Evolutionary conservation across 371 early-diverging fungal genomes (phyloP), one percentile per base, ranked within the genome.

Genomic region (Mucor lusitanicus): DNA sequence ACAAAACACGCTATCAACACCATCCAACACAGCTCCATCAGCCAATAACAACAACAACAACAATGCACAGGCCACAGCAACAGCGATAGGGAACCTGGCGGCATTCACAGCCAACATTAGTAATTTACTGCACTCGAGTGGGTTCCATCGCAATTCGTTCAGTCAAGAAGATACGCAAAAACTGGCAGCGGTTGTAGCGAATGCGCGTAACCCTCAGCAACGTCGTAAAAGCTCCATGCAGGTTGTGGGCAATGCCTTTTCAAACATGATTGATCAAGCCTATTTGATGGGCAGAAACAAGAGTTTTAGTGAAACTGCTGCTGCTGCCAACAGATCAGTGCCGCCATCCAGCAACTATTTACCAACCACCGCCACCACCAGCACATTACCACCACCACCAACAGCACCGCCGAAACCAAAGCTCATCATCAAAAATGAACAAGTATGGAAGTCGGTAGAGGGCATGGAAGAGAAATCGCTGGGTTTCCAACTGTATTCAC

Each of bases 401-500:
- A 17, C 35, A 25, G 68, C 63, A 23, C 53, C 27, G 23, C 53
- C n/a, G 11, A 67, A 70, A 35, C 84, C 85, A 0, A 72, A 78
- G 17, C 55, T 85, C n/a, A 81, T 85, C 40, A 68, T 87, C 9
- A 81, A 81, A n/a, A 86, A 83, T 54, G 83, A 82, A 1, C 73
- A 72, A n/a, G 84, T 74, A 9, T 79, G 83, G 75, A 73, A 77
- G 53, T 63, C 61, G 4, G 19, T 83, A 32, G 73, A 78, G 53
- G 81, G 76, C 2, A 73, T 71, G 6, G 72, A 81, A 19, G 86
- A 87, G 46, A 65, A 61, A 6, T 73, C 71, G 7, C 42, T 87
- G 30, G 89, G 89, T 0, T 80, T 81, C 56, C 70, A 77, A 25
- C 69, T 85, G 6, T 89, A 88, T 67, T 71, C 79, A 21, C 83